Percentiles rank a stretch among this genome's conserved stretches.
These are phyloP conservation scores for Morella rubra DNA, from an alignment of 306 rosid species.

Conservation along the genomic window DNA sequence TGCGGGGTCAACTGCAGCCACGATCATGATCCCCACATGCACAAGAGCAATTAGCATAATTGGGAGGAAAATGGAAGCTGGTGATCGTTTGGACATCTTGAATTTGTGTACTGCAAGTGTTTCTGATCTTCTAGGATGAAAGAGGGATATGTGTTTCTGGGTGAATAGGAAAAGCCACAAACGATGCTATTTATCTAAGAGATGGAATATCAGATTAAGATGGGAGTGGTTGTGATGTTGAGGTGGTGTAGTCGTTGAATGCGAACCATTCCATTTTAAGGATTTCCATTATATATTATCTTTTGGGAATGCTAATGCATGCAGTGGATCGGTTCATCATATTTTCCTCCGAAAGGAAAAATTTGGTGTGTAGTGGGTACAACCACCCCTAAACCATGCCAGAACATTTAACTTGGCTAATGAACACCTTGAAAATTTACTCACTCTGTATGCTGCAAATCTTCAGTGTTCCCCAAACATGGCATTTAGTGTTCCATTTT, in stretches of 20 bases:
- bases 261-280: neutral
- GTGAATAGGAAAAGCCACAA: slow-evolving; percentile 21
- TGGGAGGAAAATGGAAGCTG: slow-evolving; percentile 28
- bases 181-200: slow-evolving; percentile 30
- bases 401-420: neutral
- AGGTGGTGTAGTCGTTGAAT: slow-evolving; percentile 51
- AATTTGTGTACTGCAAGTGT: slow-evolving; percentile 10
- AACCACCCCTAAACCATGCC: slow-evolving; percentile 41
- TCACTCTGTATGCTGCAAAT: too few species aligned
- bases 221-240: slow-evolving; percentile 53
- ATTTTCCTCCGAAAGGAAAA: too few species aligned
- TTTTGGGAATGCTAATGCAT: neutral
- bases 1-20: slow-evolving; percentile 49
- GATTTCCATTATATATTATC: neutral
- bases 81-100: slow-evolving; percentile 37
- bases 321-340: too few species aligned
- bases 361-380: neutral
- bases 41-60: slow-evolving; percentile 28
- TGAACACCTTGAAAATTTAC: neutral
- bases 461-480: neutral
- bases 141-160: neutral
- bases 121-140: slow-evolving; percentile 6
- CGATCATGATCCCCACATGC: slow-evolving; percentile 22
- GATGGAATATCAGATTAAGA: slow-evolving; percentile 22
- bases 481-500: neutral